These are phyloP conservation scores for Phoenix roebelenii DNA, from an alignment of 176 grass and related monocot species.

Conservation along the genomic window DNA sequence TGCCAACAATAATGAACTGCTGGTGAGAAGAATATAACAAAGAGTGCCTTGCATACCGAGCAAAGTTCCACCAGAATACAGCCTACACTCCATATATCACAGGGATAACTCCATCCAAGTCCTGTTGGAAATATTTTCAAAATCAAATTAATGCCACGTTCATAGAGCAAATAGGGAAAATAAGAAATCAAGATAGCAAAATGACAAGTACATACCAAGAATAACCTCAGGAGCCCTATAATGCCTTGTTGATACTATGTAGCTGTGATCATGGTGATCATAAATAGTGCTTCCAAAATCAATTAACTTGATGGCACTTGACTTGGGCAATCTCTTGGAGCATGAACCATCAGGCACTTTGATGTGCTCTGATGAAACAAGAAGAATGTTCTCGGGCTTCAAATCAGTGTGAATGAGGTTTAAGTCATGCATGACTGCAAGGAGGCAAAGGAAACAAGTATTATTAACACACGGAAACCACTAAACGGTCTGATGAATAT, in stretches of 20 bases:
- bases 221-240: conserved; percentile 70
- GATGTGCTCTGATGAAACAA: conserved; percentile 43
- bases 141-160: background rate
- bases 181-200: background rate
- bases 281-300: conserved; percentile 60
- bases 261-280: conserved; percentile 46
- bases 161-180: background rate
- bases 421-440: conserved; percentile 52
- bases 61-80: conserved; percentile 66
- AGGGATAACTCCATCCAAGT: conserved; percentile 63
- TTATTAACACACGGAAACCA: no score
- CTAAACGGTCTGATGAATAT: no score
- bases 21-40: background rate
- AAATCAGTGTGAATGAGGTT: conserved; percentile 58
- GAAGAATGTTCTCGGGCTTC: conserved; percentile 69
- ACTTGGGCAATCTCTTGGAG: conserved; percentile 17
- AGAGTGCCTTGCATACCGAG: conserved; percentile 24
- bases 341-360: conserved; percentile 31
- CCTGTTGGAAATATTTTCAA: conserved; percentile 19
- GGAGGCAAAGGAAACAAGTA: background rate
- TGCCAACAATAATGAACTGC: background rate
- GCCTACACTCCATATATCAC: conserved; percentile 68
- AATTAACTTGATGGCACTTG: conserved; percentile 61
- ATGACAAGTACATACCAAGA: conserved; percentile 25
- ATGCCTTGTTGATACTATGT: conserved; percentile 65